These are phyloP conservation scores for Nicotiana benthamiana DNA, from an alignment of 257 asterid genomes.

Conservation along the genomic window DNA sequence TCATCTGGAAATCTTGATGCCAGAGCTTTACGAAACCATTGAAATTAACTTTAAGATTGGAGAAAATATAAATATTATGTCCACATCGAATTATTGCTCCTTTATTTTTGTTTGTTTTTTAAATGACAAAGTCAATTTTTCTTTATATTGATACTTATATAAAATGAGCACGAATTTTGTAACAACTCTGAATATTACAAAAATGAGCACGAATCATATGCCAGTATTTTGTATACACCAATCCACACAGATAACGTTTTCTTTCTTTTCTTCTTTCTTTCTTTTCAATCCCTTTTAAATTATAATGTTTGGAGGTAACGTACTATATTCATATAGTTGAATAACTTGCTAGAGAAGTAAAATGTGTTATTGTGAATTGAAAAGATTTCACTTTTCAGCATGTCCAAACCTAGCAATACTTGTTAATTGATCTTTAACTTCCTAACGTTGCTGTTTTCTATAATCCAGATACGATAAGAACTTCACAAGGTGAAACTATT, in stretches of 20 bases:
- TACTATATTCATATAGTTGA: neutral
- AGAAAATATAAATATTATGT: neutral
- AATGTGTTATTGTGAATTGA: neutral
- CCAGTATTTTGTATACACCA: neutral
- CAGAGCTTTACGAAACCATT: neutral
- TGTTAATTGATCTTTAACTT: neutral
- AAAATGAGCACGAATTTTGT: neutral
- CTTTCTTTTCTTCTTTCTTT: neutral
- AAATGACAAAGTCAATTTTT: neutral
- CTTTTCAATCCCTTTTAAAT: neutral
- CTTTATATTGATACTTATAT: neutral
- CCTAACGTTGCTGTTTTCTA: neutral
- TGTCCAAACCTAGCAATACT: neutral
- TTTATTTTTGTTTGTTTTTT: neutral
- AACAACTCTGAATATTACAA: too few relatives aligned
- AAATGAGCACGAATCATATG: neutral
- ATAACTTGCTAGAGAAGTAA: neutral
- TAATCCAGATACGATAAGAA: constrained; percentile 6
- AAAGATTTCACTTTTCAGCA: neutral
- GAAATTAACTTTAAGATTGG: neutral
- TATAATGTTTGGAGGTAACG: neutral
- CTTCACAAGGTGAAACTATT: constrained; percentile 9
- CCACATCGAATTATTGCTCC: neutral
- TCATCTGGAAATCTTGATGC: neutral
- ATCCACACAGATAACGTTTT: neutral